These are phyloP conservation scores for Amylocarpus encephaloides DNA, from an alignment of 2,329 filamentous ascomycete genomes.

Conservation along the genomic window DNA sequence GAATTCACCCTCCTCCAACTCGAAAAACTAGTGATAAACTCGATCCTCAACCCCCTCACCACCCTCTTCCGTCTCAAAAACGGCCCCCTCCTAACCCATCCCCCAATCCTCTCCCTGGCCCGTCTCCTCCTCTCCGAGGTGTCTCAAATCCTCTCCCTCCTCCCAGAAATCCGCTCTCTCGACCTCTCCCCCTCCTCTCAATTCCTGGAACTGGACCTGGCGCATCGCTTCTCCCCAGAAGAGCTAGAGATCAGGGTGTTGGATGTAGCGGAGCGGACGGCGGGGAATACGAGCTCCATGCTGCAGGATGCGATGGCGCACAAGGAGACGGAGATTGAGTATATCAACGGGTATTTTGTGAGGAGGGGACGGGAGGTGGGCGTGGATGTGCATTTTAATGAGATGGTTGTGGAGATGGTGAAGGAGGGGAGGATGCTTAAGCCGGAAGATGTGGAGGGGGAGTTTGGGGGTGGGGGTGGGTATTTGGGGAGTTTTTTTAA, in stretches of 20 bases:
- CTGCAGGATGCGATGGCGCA: constrained; percentile 50
- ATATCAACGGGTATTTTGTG: constrained; percentile 53
- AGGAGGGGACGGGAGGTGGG: constrained; percentile 20
- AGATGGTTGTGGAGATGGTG: constrained; percentile 39
- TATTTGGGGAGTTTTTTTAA: background rate
- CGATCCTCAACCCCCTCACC: constrained; percentile 79
- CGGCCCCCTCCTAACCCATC: constrained; percentile 62
- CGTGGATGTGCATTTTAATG: constrained; percentile 36
- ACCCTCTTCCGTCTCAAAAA: constrained; percentile 72
- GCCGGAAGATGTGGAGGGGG: constrained; percentile 25
- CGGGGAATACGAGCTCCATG: constrained; percentile 55
- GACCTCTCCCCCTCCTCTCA: background rate
- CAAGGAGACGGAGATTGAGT: constrained; percentile 48
- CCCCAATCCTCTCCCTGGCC: constrained; percentile 52
- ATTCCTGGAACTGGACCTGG: constrained; percentile 28
- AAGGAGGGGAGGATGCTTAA: constrained; percentile 32
- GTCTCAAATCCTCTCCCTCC: constrained; percentile 58
- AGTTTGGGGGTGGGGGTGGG: background rate
- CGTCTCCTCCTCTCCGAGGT: constrained; percentile 68
- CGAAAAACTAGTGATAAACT: constrained; percentile 79
- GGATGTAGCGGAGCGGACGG: constrained; percentile 42
- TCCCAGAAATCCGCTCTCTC: constrained; percentile 10
- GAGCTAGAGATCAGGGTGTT: constrained; percentile 42
- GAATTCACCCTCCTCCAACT: constrained; percentile 61
- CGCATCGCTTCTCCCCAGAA: constrained; percentile 4